Conservation (phyloP, 306 rosid genomes). For the cucumber (Cucumis sativus) region DNA sequence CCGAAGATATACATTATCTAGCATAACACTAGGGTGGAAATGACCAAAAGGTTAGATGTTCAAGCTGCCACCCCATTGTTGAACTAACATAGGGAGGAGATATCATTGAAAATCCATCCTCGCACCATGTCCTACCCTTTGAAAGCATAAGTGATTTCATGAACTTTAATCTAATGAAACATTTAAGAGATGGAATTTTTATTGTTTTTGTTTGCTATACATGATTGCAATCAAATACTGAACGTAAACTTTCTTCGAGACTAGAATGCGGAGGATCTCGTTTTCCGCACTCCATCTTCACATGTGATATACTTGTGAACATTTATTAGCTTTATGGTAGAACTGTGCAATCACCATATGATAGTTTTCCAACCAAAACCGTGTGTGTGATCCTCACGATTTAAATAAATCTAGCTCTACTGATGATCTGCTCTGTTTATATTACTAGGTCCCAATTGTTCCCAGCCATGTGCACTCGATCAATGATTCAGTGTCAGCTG, state of each 20-base stretch:
- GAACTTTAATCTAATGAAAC: not conserved
- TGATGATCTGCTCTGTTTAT: slow-evolving; percentile 13
- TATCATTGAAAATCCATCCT: not conserved
- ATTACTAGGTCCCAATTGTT: slow-evolving; percentile 68
- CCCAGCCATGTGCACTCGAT: slow-evolving; percentile 85
- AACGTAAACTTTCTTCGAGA: not conserved
- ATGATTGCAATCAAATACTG: not conserved
- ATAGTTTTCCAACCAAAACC: not conserved
- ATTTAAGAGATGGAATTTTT: not conserved
- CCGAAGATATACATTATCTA: too few species aligned
- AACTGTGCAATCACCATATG: not conserved
- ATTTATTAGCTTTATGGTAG: not conserved
- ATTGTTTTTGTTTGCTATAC: not conserved
- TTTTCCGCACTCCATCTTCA: not conserved
- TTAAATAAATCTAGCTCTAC: not conserved
- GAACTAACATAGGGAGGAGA: not conserved
- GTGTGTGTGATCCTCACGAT: not conserved
- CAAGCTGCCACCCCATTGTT: too few species aligned
- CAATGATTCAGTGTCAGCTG: slow-evolving; percentile 81
- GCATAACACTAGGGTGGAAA: too few species aligned
- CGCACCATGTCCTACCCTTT: not conserved
- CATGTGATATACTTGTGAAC: not conserved
- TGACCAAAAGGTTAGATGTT: too few species aligned
- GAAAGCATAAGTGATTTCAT: not conserved
- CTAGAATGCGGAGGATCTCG: not conserved